Conservation (phyloP, 805 yeast species). For the Suhomyces xylopsoci region DNA sequence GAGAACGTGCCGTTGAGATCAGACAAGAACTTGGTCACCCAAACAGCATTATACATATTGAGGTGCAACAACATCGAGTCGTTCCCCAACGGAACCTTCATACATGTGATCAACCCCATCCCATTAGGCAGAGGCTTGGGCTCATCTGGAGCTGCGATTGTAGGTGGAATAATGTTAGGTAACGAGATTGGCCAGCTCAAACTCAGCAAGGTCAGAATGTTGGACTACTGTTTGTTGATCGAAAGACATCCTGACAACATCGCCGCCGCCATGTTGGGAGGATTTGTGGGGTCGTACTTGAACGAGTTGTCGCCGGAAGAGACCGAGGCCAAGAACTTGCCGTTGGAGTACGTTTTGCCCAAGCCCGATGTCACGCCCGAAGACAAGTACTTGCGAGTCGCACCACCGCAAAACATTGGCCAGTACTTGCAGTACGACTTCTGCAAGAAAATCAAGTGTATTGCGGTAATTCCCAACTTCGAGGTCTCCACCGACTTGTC, state of each 20-base stretch:
- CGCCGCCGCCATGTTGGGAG: slow-evolving; percentile 99
- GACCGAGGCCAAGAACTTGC: slow-evolving; percentile 72
- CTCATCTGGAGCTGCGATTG: slow-evolving; percentile 97
- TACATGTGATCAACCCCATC: slow-evolving; percentile 84
- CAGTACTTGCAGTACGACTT: slow-evolving; percentile 82
- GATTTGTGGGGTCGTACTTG: slow-evolving; percentile 93
- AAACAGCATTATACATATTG: slow-evolving; percentile 87
- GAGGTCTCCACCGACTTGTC: slow-evolving; percentile 92
- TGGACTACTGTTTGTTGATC: slow-evolving; percentile 94
- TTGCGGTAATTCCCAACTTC: slow-evolving; percentile 89
- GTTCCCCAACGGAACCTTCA: slow-evolving; percentile 81
- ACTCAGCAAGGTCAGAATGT: slow-evolving; percentile 73
- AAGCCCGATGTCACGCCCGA: slow-evolving; percentile 68
- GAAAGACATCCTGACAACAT: slow-evolving; percentile 98
- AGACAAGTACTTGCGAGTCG: slow-evolving; percentile 27
- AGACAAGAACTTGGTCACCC: slow-evolving; percentile 81
- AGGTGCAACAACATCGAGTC: slow-evolving; percentile 72
- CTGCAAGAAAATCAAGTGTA: slow-evolving; percentile 78
- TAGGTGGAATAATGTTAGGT: slow-evolving; percentile 91
- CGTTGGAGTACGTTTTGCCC: slow-evolving; percentile 80
- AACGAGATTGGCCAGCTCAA: slow-evolving; percentile 76
- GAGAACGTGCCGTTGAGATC: slow-evolving; percentile 73
- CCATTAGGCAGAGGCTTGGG: slow-evolving; percentile 97
- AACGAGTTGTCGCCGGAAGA: slow-evolving; percentile 76
- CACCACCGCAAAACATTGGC: slow-evolving; percentile 85